Evolutionary conservation across 345 rosid species (phyloP).

Genomic region (Citrus maxima): DNA sequence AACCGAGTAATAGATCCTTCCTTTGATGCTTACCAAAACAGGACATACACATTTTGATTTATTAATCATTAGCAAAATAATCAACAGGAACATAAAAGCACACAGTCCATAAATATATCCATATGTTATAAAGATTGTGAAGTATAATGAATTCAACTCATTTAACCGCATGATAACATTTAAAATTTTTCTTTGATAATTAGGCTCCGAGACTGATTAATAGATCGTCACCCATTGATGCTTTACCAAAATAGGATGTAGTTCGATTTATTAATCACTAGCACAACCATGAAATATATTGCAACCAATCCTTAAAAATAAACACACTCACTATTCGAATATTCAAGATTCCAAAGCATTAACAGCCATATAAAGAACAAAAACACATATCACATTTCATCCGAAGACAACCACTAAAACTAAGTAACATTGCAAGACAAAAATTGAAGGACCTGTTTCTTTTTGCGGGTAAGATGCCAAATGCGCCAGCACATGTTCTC

Average conservation of each 20-base stretch:
- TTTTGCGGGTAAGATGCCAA: slow-evolving; percentile 97
- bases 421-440: background rate
- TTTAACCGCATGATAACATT: background rate
- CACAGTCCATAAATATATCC: background rate
- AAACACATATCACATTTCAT: background rate
- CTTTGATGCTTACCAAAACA: background rate
- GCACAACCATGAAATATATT: too few species aligned
- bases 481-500: slow-evolving; percentile 99
- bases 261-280: background rate
- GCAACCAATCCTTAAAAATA: too few species aligned
- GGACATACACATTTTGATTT: background rate
- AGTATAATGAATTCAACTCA: background rate
- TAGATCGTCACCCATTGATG: background rate
- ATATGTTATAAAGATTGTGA: background rate
- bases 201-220: background rate
- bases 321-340: too few species aligned
- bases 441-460: slow-evolving; percentile 68
- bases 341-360: background rate
- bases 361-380: background rate
- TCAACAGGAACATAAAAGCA: background rate
- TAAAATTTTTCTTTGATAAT: background rate
- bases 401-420: background rate
- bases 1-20: background rate
- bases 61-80: background rate
- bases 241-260: background rate